Conservation (phyloP, 164 flowering plant species). For the Dillenia turbinata region DNA sequence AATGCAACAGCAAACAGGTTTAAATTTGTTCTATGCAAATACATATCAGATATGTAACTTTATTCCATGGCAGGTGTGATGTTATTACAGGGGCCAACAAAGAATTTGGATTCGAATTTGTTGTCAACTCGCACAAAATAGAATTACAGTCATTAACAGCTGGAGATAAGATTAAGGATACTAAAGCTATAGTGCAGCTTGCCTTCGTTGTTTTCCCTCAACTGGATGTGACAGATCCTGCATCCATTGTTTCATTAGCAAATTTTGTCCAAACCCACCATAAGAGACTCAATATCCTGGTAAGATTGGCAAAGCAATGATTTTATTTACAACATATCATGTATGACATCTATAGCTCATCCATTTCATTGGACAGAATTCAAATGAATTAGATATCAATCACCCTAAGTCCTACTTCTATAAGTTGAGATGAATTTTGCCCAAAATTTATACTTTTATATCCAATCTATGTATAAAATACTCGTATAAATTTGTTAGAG, state of each 20-base stretch:
- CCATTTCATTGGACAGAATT: too few relatives aligned
- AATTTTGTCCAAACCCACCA: conserved; percentile 23
- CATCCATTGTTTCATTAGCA: conserved; percentile 33
- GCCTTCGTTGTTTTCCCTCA: conserved; percentile 35
- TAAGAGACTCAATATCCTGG: conserved; percentile 46
- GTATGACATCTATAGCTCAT: too few relatives aligned
- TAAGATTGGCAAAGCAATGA: background rate
- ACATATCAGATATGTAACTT: too few relatives aligned
- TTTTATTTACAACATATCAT: too few relatives aligned
- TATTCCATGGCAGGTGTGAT: conserved; percentile 35
- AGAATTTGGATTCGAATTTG: conserved; percentile 56
- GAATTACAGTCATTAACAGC: conserved; percentile 39
- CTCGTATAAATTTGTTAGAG: too few relatives aligned
- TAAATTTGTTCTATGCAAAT: too few relatives aligned
- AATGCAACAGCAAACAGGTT: too few relatives aligned
- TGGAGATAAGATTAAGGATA: conserved; percentile 41
- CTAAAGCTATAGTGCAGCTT: conserved; percentile 28
- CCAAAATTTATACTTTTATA: too few relatives aligned
- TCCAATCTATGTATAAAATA: too few relatives aligned
- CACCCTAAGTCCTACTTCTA: background rate
- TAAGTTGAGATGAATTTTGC: too few relatives aligned
- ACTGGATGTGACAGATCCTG: conserved; percentile 35
- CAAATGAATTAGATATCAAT: too few relatives aligned
- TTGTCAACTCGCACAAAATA: conserved; percentile 43
- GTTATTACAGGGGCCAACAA: conserved; percentile 65